A percentile compares a stretch with the other conserved stretches of the same genome.
Conservation (phyloP, 2,329 filamentous ascomycete species). For the Allantophomopsis lycopodina region DNA sequence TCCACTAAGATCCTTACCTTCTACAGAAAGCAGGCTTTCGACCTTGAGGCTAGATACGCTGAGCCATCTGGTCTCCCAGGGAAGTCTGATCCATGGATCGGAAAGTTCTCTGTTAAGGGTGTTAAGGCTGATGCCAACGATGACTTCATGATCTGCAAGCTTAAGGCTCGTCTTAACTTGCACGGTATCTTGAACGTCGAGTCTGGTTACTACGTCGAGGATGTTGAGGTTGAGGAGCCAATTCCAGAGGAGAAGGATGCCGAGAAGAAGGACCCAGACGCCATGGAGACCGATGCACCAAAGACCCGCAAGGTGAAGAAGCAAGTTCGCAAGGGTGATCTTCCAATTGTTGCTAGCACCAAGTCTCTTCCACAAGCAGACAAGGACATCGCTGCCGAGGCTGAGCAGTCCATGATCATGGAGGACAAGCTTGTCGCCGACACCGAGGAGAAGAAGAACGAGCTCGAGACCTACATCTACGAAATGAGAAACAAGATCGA, state of each 20-base stretch:
- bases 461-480: constrained; percentile 96
- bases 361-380: constrained; percentile 57
- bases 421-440: constrained; percentile 97
- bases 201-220: constrained; percentile 94
- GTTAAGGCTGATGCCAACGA: constrained; percentile 88
- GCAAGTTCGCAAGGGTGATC: constrained; percentile 93
- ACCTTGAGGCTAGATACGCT: constrained; percentile 87
- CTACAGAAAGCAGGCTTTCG: constrained; percentile 95
- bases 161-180: constrained; percentile 93
- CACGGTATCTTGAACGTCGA: constrained; percentile 95
- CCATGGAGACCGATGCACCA: constrained; percentile 80
- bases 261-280: constrained; percentile 21
- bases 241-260: constrained; percentile 63
- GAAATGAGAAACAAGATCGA: constrained; percentile 92
- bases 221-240: constrained; percentile 92
- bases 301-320: constrained; percentile 98
- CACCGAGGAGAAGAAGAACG: constrained; percentile 99
- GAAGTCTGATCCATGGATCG: constrained; percentile 89
- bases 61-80: constrained; percentile 78
- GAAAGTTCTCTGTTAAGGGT: constrained; percentile 93
- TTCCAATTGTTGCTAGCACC: constrained; percentile 76
- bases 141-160: constrained; percentile 99
- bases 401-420: constrained; percentile 84
- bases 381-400: constrained; percentile 61
- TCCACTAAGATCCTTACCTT: constrained; percentile 99